Base-by-base conservation (phyloP, 257 asterid species). In the Solanum virginianum region DNA sequence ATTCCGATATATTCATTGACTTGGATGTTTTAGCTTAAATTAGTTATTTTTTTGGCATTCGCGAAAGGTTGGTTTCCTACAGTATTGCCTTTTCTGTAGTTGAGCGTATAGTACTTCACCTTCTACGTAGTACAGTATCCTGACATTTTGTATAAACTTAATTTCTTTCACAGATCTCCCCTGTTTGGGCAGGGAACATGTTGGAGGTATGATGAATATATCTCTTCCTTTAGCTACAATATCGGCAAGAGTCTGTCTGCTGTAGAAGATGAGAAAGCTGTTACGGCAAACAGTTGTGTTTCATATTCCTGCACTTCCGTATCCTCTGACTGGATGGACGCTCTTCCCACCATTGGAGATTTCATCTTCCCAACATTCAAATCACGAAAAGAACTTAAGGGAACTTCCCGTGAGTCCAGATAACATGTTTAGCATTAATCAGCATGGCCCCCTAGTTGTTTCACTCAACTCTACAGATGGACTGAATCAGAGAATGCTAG, bases 221-320 rank as follows among this genome's bases (percentile, higher is more conserved):
- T 17, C 54, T 68, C 36, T 26, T 55, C 77, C 54, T 81, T 63
- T 41, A 80, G 72, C 82, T 36, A 36, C 41, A 5, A 36, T 36
- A 36, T 36, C 41, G 6, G 41, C 7, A 36, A 4, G 41, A 5
- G 41, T 36, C 6, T 36, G 41, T 36, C 41, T 36, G 6, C 41
- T 36, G 41, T 36, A 36, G 26, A 90, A 87, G 70, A 91, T 93
- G 92, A 72, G 86, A 54, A 91, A 88, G 87, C 83, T 81, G 39
- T 85, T 86, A 85, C 84, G 88, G 82, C 66, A 77, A 51, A 72
- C 88, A 85, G 83, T 92, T 32, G 56, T 93, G 45, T 47, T 92
- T 85, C 96, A 92, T 90, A 90, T 90, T 84, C 89, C 93, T 85
- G 90, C 92, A 68, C 93, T 94, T 86, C 98, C 97, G 84, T 89